These are phyloP conservation scores for Dryas octopetala DNA, from an alignment of 306 rosid species.

Conservation along the genomic window DNA sequence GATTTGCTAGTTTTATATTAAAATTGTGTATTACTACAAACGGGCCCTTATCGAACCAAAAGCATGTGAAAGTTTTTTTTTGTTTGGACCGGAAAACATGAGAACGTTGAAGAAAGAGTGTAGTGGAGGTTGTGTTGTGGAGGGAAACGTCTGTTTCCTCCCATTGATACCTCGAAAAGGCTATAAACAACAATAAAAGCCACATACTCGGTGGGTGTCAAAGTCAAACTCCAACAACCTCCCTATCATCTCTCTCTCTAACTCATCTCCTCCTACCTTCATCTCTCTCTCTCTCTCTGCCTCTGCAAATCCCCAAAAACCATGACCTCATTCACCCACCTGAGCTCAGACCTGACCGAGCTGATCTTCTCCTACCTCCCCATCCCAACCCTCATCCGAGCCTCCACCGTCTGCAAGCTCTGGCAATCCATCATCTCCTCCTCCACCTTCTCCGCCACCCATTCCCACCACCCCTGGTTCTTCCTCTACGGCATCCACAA, in stretches of 20 bases:
- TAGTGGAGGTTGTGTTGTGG: no score
- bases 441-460: slow-evolving; percentile 33
- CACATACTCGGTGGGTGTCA: no score
- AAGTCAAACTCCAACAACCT: background rate
- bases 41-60: no score
- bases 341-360: slow-evolving; percentile 59
- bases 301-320: background rate
- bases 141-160: no score
- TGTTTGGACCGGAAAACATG: no score
- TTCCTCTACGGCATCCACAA: slow-evolving; percentile 83
- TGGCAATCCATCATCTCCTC: slow-evolving; percentile 67
- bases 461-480: slow-evolving; percentile 56
- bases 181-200: no score
- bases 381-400: slow-evolving; percentile 50
- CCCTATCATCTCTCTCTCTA: background rate
- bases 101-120: no score
- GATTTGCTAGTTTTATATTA: no score
- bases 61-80: no score
- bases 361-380: slow-evolving; percentile 65
- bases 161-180: no score
- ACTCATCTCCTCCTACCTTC: background rate
- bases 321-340: slow-evolving; percentile 46
- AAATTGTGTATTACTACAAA: no score
- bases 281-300: background rate
- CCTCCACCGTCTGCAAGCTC: slow-evolving; percentile 66